Evolutionary conservation across 352 stramenopile genomes (phyloP).

Genomic region (Globisporangium viniferum): DNA sequence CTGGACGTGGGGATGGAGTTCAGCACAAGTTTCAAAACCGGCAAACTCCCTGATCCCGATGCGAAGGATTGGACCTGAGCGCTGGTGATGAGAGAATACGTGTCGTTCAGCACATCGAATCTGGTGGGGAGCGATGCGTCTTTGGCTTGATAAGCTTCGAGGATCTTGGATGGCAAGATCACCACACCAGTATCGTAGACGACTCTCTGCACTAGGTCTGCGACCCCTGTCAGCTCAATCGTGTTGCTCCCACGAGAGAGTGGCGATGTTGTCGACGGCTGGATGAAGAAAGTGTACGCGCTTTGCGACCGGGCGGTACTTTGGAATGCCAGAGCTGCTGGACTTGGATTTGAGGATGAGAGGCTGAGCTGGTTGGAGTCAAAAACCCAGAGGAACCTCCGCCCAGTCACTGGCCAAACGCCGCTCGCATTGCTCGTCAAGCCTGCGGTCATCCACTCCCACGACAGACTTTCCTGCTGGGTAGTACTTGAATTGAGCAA

Average conservation of each 20-base stretch:
- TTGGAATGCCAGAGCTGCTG: constrained; percentile 13
- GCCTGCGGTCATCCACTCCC: constrained; percentile 7
- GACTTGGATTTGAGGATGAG: constrained; percentile 1
- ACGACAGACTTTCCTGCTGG: constrained; percentile 10
- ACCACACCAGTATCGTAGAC: constrained; percentile 12
- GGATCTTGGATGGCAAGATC: constrained; percentile 23
- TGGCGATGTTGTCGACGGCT: constrained; percentile 5
- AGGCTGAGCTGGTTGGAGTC: constrained; percentile 16
- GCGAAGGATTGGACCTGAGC: constrained; percentile 23
- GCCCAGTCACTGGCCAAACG: constrained; percentile 28
- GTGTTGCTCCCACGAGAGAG: constrained; percentile 5
- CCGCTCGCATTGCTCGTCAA: constrained; percentile 3
- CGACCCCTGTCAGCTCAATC: constrained; percentile 1
- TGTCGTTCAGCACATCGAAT: constrained; percentile 25
- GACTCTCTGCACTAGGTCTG: constrained; percentile 23
- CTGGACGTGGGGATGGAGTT: constrained; percentile 16
- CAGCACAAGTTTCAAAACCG: constrained; percentile 27
- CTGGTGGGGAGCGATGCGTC: constrained; percentile 22
- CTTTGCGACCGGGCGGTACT: constrained; percentile 20
- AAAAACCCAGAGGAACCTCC: constrained; percentile 19
- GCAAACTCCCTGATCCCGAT: constrained; percentile 23
- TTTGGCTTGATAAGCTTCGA: constrained; percentile 26
- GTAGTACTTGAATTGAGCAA: neutral
- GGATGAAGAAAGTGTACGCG: constrained; percentile 31
- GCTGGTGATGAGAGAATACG: constrained; percentile 19